Percentiles rank a stretch among this genome's conserved stretches.
Conservation (phyloP, 225 moss, liverwort and hornwort species). For the Pseudisothecium myosuroides region DNA sequence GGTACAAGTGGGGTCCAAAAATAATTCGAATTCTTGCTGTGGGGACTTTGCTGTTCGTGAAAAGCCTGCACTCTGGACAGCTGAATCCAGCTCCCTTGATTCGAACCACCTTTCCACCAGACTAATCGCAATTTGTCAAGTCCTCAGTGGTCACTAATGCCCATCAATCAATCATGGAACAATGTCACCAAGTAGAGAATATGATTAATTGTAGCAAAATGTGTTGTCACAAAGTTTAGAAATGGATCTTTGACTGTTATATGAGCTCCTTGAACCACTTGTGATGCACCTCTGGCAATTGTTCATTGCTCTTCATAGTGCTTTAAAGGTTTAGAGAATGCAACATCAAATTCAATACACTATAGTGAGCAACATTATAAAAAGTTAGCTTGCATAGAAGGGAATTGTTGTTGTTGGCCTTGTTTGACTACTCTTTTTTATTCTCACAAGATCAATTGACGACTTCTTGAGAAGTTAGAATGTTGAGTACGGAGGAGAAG, state of each 20-base stretch:
- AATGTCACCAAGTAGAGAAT: background rate
- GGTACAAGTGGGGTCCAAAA: background rate
- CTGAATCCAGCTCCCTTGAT: background rate
- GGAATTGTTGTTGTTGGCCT: background rate
- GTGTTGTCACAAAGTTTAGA: background rate
- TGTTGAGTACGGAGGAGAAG: background rate
- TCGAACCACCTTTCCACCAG: background rate
- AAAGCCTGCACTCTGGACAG: background rate
- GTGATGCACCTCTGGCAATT: background rate
- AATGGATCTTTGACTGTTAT: too few relatives aligned
- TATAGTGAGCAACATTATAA: background rate
- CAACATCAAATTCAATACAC: background rate
- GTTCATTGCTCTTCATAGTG: background rate
- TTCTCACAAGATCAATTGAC: background rate
- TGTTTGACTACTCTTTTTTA: background rate
- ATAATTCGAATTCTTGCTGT: background rate
- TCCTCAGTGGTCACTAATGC: too few relatives aligned
- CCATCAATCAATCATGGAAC: too few relatives aligned
- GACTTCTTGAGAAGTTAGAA: background rate
- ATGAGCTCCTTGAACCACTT: background rate
- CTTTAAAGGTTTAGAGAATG: fast-evolving
- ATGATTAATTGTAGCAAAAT: background rate
- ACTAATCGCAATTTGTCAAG: background rate
- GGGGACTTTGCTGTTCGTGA: background rate
- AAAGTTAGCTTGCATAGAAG: background rate